phyloP scores from a whole-genome alignment of 2,329 filamentous ascomycete species.

The Epichloe sylvatica region DNA sequence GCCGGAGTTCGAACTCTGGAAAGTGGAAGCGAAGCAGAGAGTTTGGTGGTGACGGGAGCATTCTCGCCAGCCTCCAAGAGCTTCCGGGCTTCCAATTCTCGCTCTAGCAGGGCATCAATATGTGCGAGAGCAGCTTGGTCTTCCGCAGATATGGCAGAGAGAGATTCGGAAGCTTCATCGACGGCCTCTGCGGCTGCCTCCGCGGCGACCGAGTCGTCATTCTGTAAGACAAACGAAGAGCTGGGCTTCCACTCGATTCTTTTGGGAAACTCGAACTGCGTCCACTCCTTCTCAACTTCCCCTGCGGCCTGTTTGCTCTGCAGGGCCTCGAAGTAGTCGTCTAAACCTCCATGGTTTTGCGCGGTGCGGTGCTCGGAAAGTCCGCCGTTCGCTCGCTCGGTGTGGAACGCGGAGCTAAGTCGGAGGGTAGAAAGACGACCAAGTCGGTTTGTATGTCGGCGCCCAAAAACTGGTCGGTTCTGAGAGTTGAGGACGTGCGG shows the following conservation, averaged over 20 bases:
- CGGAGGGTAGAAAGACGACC: constrained; percentile 42
- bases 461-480: constrained; percentile 48
- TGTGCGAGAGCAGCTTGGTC: constrained; percentile 55
- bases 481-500: constrained; percentile 62
- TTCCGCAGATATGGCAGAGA: constrained; percentile 28
- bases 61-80: constrained; percentile 31
- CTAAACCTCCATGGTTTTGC: constrained; percentile 51
- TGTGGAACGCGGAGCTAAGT: constrained; percentile 67
- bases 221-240: constrained; percentile 41
- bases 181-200: constrained; percentile 20
- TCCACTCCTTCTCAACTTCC: constrained; percentile 68
- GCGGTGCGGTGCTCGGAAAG: constrained; percentile 43
- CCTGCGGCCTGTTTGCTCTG: constrained; percentile 57
- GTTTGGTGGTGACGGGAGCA: constrained; percentile 23
- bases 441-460: constrained; percentile 41
- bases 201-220: constrained; percentile 36
- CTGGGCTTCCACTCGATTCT: constrained; percentile 76
- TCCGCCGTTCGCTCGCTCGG: constrained; percentile 35
- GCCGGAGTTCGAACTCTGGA: constrained; percentile 28
- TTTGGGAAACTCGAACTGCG: constrained; percentile 78
- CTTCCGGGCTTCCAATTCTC: constrained; percentile 52
- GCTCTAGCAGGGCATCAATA: constrained; percentile 71
- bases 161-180: constrained; percentile 23
- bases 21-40: constrained; percentile 24
- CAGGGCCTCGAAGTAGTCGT: constrained; percentile 84